A percentile compares a stretch with the other conserved stretches of the same genome.
Conservation (phyloP, 805 yeast species). For the Cyberlindnera maritima region DNA sequence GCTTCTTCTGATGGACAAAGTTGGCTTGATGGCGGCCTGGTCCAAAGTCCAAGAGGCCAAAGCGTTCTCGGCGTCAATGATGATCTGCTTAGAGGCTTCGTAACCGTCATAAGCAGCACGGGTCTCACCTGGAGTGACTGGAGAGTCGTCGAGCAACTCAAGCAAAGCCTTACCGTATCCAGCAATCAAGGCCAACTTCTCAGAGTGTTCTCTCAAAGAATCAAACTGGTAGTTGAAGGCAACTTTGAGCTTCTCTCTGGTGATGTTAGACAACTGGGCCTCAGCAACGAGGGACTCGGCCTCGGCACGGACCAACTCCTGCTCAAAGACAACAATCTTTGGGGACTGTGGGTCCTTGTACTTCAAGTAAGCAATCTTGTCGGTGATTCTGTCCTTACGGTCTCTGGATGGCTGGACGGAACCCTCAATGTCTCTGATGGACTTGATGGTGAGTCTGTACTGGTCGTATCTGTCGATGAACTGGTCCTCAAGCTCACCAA, state of each 20-base stretch:
- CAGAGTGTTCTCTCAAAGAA: slow-evolving; percentile 81
- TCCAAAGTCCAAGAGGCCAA: slow-evolving; percentile 83
- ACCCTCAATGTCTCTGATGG: slow-evolving; percentile 80
- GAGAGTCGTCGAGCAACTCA: slow-evolving; percentile 78
- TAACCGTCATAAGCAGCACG: slow-evolving; percentile 88
- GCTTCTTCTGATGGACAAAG: slow-evolving; percentile 61
- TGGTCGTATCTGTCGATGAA: slow-evolving; percentile 84
- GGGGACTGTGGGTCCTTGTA: slow-evolving; percentile 84
- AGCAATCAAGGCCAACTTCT: slow-evolving; percentile 81
- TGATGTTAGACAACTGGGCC: slow-evolving; percentile 85
- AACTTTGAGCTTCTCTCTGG: slow-evolving; percentile 82
- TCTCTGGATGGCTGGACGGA: slow-evolving; percentile 88
- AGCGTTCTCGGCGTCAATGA: slow-evolving; percentile 81
- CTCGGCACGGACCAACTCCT: slow-evolving; percentile 87
- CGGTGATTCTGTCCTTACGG: slow-evolving; percentile 81
- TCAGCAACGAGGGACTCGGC: slow-evolving; percentile 91
- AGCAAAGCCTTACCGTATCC: slow-evolving; percentile 86
- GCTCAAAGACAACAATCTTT: slow-evolving; percentile 77
- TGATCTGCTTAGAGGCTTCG: slow-evolving; percentile 84
- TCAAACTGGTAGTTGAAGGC: slow-evolving; percentile 84
- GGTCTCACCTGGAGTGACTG: slow-evolving; percentile 90
- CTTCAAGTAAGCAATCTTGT: slow-evolving; percentile 78
- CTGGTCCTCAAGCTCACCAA: slow-evolving; percentile 85
- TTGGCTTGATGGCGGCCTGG: slow-evolving; percentile 78
- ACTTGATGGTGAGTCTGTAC: slow-evolving; percentile 77